Conservation (phyloP, 1,139 yeast species). For the Blastobotrys serpentis region DNA sequence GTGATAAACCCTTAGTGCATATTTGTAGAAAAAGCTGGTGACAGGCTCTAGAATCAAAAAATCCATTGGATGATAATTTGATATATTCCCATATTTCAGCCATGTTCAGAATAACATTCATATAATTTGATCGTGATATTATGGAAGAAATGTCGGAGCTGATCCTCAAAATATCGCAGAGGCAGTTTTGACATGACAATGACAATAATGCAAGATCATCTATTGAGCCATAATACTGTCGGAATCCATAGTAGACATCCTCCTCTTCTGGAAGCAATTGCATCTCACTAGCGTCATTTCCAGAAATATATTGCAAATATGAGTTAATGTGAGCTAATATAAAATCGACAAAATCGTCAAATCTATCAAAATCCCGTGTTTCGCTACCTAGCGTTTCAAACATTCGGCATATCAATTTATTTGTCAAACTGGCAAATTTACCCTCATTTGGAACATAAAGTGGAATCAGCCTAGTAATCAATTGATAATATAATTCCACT, state of each 20-base stretch:
- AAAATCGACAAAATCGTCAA: not conserved
- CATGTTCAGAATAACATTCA: not conserved
- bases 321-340: not conserved
- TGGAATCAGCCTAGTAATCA: not conserved
- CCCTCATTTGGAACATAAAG: not conserved
- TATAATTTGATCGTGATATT: not conserved
- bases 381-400: not conserved
- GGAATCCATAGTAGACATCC: conserved; percentile 1
- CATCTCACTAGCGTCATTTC: not conserved
- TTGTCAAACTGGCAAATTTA: not conserved
- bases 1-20: not conserved
- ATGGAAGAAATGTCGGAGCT: not conserved
- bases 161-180: not conserved
- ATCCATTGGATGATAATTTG: not conserved
- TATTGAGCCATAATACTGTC: not conserved
- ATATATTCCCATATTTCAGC: not conserved
- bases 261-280: not conserved
- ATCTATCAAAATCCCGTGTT: not conserved
- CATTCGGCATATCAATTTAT: not conserved
- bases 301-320: conserved; percentile 1
- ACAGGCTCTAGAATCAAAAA: conserved; percentile 1
- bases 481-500: not conserved
- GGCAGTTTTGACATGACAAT: not conserved
- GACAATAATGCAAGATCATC: not conserved
- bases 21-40: conserved; percentile 4